Evolutionary conservation across 2,329 filamentous ascomycete species (phyloP).

Genomic region (Lizonia empirigonia): DNA sequence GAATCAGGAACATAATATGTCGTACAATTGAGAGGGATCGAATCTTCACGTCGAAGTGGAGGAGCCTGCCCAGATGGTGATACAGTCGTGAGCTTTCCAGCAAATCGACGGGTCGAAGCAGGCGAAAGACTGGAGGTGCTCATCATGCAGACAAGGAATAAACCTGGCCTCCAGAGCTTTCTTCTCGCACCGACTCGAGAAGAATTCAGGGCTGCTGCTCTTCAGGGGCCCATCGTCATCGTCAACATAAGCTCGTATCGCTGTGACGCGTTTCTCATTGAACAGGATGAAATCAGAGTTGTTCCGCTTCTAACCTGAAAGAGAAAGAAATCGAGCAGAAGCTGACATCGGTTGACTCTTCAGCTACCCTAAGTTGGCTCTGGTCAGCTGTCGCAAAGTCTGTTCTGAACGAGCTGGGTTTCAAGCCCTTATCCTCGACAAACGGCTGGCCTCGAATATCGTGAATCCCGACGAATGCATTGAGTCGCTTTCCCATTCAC

Average conservation of each 20-base stretch:
- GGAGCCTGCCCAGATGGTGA: no score
- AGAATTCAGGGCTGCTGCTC: not conserved
- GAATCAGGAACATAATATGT: no score
- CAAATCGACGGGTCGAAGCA: no score
- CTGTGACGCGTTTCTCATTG: slow-evolving; percentile 10
- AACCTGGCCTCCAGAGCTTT: slow-evolving; percentile 2
- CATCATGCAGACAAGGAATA: not conserved
- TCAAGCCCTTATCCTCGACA: not conserved
- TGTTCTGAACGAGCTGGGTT: not conserved
- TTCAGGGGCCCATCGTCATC: slow-evolving; percentile 4
- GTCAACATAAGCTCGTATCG: slow-evolving; percentile 3
- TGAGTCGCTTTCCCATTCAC: slow-evolving; percentile 12
- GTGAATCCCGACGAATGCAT: slow-evolving; percentile 9
- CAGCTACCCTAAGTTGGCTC: not conserved
- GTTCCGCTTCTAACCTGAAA: not conserved
- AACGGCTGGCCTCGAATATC: slow-evolving; percentile 6
- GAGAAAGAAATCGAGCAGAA: not conserved
- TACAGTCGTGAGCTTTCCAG: no score
- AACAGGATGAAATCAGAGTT: not conserved
- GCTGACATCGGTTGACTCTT: not conserved
- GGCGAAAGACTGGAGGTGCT: no score
- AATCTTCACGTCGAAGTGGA: no score
- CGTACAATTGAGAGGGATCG: no score
- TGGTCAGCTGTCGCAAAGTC: not conserved
- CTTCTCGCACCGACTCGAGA: not conserved